phyloP scores from a whole-genome alignment of 345 rosid genomes.

The Aquilaria yunnanensis region DNA sequence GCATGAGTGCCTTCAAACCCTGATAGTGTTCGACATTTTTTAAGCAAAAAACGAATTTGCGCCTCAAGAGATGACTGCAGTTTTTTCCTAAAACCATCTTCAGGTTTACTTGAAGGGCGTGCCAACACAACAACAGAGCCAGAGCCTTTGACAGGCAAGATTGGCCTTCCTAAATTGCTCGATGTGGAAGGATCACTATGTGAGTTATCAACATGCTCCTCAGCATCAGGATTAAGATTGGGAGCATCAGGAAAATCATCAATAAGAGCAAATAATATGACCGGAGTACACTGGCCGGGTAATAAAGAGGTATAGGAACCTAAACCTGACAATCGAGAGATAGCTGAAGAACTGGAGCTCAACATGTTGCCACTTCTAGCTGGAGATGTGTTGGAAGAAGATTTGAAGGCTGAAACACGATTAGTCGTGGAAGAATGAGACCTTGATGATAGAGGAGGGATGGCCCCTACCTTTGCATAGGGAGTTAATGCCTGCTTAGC shows the following conservation, averaged over 20 bases:
- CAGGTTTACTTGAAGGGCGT: constrained; percentile 66
- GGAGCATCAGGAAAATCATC: constrained; percentile 57
- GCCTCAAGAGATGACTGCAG: constrained; percentile 75
- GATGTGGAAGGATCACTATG: constrained; percentile 32
- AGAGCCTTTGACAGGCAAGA: constrained; percentile 47
- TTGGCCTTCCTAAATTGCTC: constrained; percentile 45
- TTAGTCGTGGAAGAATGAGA: constrained; percentile 40
- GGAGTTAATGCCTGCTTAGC: constrained; percentile 63
- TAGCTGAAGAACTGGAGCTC: constrained; percentile 46
- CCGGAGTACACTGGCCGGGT: constrained; percentile 85
- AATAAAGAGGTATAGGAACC: constrained; percentile 58
- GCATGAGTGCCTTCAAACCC: constrained; percentile 48
- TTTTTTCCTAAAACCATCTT: constrained; percentile 68
- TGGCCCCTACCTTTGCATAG: constrained; percentile 40
- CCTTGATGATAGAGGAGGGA: constrained; percentile 43
- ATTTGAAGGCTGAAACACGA: constrained; percentile 17
- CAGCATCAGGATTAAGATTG: constrained; percentile 28
- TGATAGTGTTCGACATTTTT: constrained; percentile 65
- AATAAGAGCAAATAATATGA: constrained; percentile 56
- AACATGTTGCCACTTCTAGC: constrained; percentile 44
- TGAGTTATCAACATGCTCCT: constrained; percentile 41
- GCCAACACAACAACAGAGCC: constrained; percentile 77
- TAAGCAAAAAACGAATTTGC: constrained; percentile 69
- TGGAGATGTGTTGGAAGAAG: constrained; percentile 34
- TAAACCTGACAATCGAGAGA: constrained; percentile 68